Base-by-base conservation (phyloP, 192 early-diverging fungal genomes). In the Backusella macrospora region DNA sequence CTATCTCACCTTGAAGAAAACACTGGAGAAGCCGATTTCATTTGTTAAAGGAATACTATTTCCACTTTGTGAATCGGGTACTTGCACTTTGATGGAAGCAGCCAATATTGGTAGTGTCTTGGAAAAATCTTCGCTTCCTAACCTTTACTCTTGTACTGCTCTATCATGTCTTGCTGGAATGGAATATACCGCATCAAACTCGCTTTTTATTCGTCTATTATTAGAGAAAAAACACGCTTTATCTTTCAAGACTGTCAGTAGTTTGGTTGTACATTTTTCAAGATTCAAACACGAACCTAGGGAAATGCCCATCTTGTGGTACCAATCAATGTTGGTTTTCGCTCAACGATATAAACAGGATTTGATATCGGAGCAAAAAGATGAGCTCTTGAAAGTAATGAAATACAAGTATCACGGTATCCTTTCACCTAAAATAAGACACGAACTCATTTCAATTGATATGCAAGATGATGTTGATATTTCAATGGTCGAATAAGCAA, bases 221-320 rank as follows among this genome's bases (percentile, higher is more conserved):
- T 86, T 99, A 21, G 98, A 98, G 83, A 99, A 98, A 76, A 99
- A 98, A 83, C 98, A 98, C 68, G 96, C 95, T 3, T 82, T 98
- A 75, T 96, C 96, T 3, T 99, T 90, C 90, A 96, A 96, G 83
- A 96, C 96, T 23, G 91, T 99, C 26, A 96, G 98, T 76, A 89
- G 92, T 43, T 78, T 99, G 42, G 98, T 99, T 21, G 91, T 93
- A 80, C 98, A 99, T 85, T 98, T 97, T 83, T 73, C 93, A 72
- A 84, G 92, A 62, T 98, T 99, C 88, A 91, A 92, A 84, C 88
- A 87, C 64, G 94, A 95, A 75, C 78, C 86, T 64, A 79, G 92
- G 48, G 86, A 87, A 66, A 86, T 99, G 90, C 96, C 98, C 40
- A 95, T 98, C 15, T 86, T 98, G 70, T 99, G 98, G 98, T 96